phyloP scores from a whole-genome alignment of 2,329 filamentous ascomycete species.

The Aspergillus sp. region DNA sequence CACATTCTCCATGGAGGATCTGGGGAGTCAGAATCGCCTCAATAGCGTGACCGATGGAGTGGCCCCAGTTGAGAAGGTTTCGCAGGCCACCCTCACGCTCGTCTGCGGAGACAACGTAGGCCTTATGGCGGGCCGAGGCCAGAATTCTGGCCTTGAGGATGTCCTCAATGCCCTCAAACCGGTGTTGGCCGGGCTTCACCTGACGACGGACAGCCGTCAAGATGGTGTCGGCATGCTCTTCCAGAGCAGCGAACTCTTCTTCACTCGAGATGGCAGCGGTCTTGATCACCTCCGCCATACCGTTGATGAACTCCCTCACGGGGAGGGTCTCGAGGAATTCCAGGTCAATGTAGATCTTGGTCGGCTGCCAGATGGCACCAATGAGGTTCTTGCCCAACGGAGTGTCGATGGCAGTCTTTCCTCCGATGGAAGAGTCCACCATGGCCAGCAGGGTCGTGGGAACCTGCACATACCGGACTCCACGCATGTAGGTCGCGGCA shows the following conservation, averaged over 20 bases:
- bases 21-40: conserved; percentile 95
- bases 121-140: conserved; percentile 90
- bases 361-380: conserved; percentile 94
- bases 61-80: conserved; percentile 95
- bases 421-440: conserved; percentile 98
- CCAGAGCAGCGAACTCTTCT: conserved; percentile 77
- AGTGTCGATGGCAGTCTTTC: conserved; percentile 97
- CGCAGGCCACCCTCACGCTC: conserved; percentile 91
- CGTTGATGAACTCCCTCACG: conserved; percentile 91
- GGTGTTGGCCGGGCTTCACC: conserved; percentile 53
- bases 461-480: conserved; percentile 92
- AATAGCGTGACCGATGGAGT: conserved; percentile 95
- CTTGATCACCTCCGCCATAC: conserved; percentile 98
- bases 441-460: conserved; percentile 92
- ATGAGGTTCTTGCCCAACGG: conserved; percentile 95
- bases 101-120: conserved; percentile 88
- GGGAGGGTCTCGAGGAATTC: conserved; percentile 88
- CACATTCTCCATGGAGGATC: conserved; percentile 90
- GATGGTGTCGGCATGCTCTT: conserved; percentile 76
- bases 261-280: conserved; percentile 97
- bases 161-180: conserved; percentile 69
- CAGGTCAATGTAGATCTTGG: conserved; percentile 91
- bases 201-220: conserved; percentile 68
- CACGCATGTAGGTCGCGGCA: conserved; percentile 97
- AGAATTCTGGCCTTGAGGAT: conserved; percentile 78